phyloP scores from a whole-genome alignment of 2,329 filamentous ascomycete genomes.

The Coniochaeta sp. region DNA sequence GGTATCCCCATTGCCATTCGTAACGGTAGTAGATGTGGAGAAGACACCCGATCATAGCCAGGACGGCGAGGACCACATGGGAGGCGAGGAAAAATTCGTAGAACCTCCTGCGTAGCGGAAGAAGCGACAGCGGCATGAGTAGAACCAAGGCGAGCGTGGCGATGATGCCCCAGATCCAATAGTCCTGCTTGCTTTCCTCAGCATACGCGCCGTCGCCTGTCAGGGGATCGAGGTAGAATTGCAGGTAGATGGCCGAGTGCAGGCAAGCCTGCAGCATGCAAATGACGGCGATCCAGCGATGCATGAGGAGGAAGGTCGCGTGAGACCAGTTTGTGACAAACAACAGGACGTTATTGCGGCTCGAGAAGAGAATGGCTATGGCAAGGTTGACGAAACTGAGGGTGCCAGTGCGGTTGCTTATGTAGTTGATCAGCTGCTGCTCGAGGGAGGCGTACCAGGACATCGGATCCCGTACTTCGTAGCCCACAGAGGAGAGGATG shows the following conservation, averaged over 20 bases:
- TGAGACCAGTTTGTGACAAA: too few species aligned
- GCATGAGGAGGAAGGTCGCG: constrained; percentile 25
- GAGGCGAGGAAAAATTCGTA: constrained; percentile 30
- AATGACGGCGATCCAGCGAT: constrained; percentile 24
- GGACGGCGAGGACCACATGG: constrained; percentile 24
- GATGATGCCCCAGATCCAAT: constrained; percentile 35
- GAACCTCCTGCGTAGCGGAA: constrained; percentile 25
- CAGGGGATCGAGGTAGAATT: constrained; percentile 16
- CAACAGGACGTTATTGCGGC: too few species aligned
- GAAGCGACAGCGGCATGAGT: constrained; percentile 22
- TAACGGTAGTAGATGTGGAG: too few species aligned
- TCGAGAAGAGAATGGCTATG: too few species aligned
- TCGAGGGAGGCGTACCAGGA: too few species aligned
- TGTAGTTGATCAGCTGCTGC: too few species aligned
- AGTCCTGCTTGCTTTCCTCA: constrained; percentile 17
- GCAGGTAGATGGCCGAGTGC: constrained; percentile 21
- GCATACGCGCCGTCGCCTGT: constrained; percentile 14
- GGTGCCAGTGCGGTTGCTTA: too few species aligned
- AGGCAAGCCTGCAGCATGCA: constrained; percentile 15
- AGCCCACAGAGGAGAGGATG: too few species aligned
- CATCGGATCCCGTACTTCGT: too few species aligned
- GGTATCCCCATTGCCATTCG: too few species aligned
- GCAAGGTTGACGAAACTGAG: too few species aligned
- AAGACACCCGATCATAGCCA: too few species aligned
- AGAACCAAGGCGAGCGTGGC: constrained; percentile 24